Percentiles rank a stretch among this genome's conserved stretches.
Conservation (phyloP, 1,284 basidiomycete genomes). For the Apiotrichum mycotoxinovorans region DNA sequence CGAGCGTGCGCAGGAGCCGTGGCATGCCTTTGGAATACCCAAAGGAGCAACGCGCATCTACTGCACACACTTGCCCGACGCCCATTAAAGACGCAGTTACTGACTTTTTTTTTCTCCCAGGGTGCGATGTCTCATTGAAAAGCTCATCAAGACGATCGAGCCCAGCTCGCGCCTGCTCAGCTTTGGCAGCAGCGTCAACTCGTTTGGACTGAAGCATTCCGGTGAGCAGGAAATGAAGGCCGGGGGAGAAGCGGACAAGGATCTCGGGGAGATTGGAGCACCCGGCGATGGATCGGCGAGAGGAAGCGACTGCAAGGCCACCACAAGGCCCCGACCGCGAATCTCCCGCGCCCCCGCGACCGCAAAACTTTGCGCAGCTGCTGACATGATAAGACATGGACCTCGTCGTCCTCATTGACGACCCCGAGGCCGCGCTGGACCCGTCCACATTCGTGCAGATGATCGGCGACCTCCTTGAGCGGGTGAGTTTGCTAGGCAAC, state of each 20-base stretch:
- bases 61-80: no score
- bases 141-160: constrained; percentile 89
- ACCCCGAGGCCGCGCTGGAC: constrained; percentile 60
- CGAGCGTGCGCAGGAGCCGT: no score
- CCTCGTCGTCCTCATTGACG: constrained; percentile 90
- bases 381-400: constrained; percentile 78
- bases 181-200: constrained; percentile 89
- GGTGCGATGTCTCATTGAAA: constrained; percentile 87
- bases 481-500: constrained; percentile 56
- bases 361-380: not conserved
- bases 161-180: constrained; percentile 85
- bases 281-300: no score
- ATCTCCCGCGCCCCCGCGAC: no score
- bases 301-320: not conserved
- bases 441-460: constrained; percentile 90
- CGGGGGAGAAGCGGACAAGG: not conserved
- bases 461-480: constrained; percentile 86
- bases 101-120: no score
- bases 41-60: no score
- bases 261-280: no score
- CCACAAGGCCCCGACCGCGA: no score
- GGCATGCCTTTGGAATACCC: no score
- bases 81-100: no score
- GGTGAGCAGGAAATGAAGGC: constrained; percentile 56
- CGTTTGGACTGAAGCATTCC: constrained; percentile 91